Evolutionary conservation across 441 rosid genomes (phyloP).

Genomic region (Metrosideros polymorpha): DNA sequence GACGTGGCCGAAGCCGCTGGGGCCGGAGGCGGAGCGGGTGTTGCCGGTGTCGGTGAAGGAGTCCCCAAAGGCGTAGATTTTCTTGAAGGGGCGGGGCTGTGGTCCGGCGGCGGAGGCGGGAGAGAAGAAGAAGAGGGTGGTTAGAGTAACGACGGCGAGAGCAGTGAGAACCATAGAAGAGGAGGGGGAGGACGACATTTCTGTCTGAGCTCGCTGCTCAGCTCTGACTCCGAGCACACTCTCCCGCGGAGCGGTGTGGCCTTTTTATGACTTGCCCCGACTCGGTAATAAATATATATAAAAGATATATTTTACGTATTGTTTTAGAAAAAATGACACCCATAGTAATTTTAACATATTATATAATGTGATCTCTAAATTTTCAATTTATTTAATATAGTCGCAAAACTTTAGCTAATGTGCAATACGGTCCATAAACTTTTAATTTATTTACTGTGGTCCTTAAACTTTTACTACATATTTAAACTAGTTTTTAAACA

Average conservation of each 20-base stretch:
- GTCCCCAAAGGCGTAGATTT: slow-evolving; percentile 85
- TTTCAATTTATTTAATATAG: too few relatives aligned
- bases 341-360: too few relatives aligned
- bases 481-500: too few relatives aligned
- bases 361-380: too few relatives aligned
- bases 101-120: not conserved
- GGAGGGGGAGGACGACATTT: slow-evolving; percentile 1
- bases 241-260: not conserved
- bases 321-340: too few relatives aligned
- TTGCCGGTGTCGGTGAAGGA: slow-evolving; percentile 97
- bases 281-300: not conserved
- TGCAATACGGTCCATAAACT: too few relatives aligned
- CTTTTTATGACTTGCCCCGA: not conserved
- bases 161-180: not conserved
- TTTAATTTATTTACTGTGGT: too few relatives aligned
- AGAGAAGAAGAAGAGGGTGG: not conserved
- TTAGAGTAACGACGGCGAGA: slow-evolving; percentile 3
- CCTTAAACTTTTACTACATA: too few relatives aligned
- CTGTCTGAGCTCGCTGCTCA: not conserved
- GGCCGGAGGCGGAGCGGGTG: slow-evolving; percentile 53
- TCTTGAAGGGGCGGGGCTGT: slow-evolving; percentile 39
- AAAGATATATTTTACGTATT: too few relatives aligned
- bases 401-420: too few relatives aligned
- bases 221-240: not conserved
- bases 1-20: slow-evolving; percentile 66